phyloP scores from a whole-genome alignment of 495 filamentous ascomycete species.

The Aspergillus leporis region DNA sequence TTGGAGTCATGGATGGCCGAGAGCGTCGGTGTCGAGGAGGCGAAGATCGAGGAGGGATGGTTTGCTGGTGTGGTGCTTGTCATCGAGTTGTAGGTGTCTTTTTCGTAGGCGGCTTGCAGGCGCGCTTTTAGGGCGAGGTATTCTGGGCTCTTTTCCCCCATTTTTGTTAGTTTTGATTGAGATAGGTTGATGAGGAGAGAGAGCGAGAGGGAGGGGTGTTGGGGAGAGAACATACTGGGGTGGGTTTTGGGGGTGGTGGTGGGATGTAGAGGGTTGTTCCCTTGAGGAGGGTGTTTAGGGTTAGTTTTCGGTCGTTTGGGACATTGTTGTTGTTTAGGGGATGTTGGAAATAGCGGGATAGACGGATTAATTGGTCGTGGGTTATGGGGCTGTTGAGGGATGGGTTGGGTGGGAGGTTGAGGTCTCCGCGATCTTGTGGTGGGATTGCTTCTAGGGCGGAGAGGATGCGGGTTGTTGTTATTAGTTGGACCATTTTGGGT shows the following conservation, averaged over 20 bases:
- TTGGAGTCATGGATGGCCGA: constrained; percentile 28
- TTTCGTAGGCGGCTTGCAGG: constrained; percentile 77
- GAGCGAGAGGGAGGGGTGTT: too few species aligned
- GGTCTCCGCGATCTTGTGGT: constrained; percentile 26
- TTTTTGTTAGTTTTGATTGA: too few species aligned
- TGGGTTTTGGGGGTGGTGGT: constrained; percentile 73
- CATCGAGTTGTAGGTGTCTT: constrained; percentile 72
- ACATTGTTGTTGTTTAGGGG: constrained; percentile 1
- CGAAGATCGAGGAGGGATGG: constrained; percentile 57
- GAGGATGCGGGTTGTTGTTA: constrained; percentile 69
- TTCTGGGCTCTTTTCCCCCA: constrained; percentile 84
- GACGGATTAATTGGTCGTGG: constrained; percentile 71
- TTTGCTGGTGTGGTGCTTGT: constrained; percentile 31
- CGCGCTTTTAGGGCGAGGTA: constrained; percentile 88
- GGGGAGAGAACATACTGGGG: constrained; percentile 60
- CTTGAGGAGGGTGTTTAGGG: constrained; percentile 65
- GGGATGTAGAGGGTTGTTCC: constrained; percentile 74
- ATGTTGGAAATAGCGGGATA: constrained; percentile 57
- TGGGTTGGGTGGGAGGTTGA: constrained; percentile 39
- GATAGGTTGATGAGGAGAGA: too few species aligned
- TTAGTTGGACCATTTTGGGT: constrained; percentile 71
- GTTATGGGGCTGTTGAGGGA: constrained; percentile 70
- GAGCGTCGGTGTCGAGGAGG: constrained; percentile 38
- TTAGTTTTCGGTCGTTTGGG: constrained; percentile 22
- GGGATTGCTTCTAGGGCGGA: constrained; percentile 57